Evolutionary conservation across 106 monocot genomes (phyloP).

Genomic region (Phalaenopsis equestris): DNA sequence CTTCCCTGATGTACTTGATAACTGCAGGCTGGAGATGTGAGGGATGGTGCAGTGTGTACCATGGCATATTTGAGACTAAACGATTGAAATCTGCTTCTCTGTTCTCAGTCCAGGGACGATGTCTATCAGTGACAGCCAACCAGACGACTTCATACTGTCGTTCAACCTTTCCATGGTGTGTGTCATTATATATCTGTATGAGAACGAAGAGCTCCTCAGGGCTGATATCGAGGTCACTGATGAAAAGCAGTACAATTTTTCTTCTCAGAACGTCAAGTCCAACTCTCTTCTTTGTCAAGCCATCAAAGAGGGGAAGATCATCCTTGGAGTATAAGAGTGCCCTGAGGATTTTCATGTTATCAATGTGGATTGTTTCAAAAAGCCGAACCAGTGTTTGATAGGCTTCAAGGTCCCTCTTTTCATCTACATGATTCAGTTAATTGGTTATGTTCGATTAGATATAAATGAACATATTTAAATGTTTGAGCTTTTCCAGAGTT

Average conservation of each 20-base stretch:
- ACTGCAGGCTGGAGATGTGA: slow-evolving; percentile 44
- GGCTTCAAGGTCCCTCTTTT: slow-evolving; percentile 52
- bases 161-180: slow-evolving; percentile 46
- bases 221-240: slow-evolving; percentile 60
- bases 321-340: slow-evolving; percentile 57
- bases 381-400: slow-evolving; percentile 51
- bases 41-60: slow-evolving; percentile 55
- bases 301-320: slow-evolving; percentile 56
- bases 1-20: slow-evolving; percentile 36
- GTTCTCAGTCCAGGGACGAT: slow-evolving; percentile 25
- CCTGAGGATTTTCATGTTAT: slow-evolving; percentile 77
- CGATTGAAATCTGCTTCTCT: slow-evolving; percentile 39
- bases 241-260: slow-evolving; percentile 67
- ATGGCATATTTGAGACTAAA: slow-evolving; percentile 47
- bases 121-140: slow-evolving; percentile 54
- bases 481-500: not conserved
- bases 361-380: slow-evolving; percentile 53
- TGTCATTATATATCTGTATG: slow-evolving; percentile 59
- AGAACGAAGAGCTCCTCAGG: slow-evolving; percentile 72
- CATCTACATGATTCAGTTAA: slow-evolving; percentile 28
- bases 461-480: not conserved
- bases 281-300: slow-evolving; percentile 38
- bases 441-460: not conserved
- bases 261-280: slow-evolving; percentile 53
- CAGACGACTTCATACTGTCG: slow-evolving; percentile 73